Conservation (phyloP, 192 early-diverging fungal genomes). For the Spizellomyces sp. region DNA sequence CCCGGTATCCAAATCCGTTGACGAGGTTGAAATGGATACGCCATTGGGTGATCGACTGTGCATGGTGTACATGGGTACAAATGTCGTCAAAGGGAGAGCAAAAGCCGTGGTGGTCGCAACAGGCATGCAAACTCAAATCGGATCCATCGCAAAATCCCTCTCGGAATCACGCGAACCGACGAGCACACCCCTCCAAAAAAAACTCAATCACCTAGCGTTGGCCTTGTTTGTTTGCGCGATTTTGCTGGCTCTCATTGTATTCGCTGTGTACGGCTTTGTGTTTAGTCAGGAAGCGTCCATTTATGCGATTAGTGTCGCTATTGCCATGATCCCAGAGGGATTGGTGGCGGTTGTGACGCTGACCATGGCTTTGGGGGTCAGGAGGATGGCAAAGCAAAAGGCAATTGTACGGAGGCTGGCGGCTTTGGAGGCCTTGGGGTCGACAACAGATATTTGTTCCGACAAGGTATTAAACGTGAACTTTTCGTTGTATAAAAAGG, state of each 20-base stretch:
- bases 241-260: conserved; percentile 40
- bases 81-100: conserved; percentile 72
- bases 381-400: conserved; percentile 79
- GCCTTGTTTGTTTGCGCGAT: conserved; percentile 32
- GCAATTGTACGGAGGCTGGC: conserved; percentile 81
- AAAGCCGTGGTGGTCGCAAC: conserved; percentile 75
- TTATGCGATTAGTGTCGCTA: conserved; percentile 79
- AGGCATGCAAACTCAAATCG: conserved; percentile 77
- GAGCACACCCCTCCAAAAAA: conserved; percentile 61
- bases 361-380: conserved; percentile 80
- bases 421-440: conserved; percentile 85
- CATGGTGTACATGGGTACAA: conserved; percentile 67
- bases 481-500: background rate
- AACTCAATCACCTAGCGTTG: conserved; percentile 30
- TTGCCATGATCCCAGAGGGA: conserved; percentile 87
- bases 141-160: conserved; percentile 61
- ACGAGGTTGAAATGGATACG: background rate
- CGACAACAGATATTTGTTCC: conserved; percentile 69
- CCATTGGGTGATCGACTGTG: conserved; percentile 40
- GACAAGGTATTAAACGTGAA: conserved; percentile 60
- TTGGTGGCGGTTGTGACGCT: conserved; percentile 86
- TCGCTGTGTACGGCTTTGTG: conserved; percentile 44
- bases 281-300: conserved; percentile 76
- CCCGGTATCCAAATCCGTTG: conserved; percentile 28
- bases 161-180: conserved; percentile 43